Evolutionary conservation across 202 grass and related monocot species (phyloP).

Genomic region (Panicum hallii): DNA sequence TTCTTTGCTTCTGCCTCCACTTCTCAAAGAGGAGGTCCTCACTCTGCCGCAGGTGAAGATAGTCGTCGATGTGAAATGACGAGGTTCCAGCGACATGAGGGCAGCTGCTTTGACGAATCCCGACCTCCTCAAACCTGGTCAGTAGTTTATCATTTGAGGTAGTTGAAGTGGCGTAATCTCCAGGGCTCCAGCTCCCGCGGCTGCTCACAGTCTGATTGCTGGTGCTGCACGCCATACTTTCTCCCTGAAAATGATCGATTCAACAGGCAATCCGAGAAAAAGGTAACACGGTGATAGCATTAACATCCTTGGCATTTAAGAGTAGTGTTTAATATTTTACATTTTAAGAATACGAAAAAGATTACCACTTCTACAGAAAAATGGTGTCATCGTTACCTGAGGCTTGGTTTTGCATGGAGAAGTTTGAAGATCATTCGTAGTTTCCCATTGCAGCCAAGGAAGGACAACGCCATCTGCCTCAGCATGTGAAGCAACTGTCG

Average conservation of each 20-base stretch:
- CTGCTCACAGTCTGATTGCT: slow-evolving; percentile 59
- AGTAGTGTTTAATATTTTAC: background rate
- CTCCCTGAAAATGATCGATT: slow-evolving; percentile 57
- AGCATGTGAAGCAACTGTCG: slow-evolving; percentile 48
- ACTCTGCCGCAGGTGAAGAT: slow-evolving; percentile 56
- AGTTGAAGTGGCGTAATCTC: slow-evolving; percentile 45
- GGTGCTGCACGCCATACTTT: slow-evolving; percentile 43
- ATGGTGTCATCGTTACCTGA: slow-evolving; percentile 14
- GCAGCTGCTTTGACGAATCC: slow-evolving; percentile 42
- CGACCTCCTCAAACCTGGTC: slow-evolving; percentile 39
- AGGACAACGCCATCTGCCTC: slow-evolving; percentile 83
- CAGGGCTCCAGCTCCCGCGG: slow-evolving; percentile 83
- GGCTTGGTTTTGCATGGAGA: slow-evolving; percentile 69
- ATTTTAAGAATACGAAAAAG: background rate
- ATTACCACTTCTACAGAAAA: background rate
- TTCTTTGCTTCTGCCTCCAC: slow-evolving; percentile 66
- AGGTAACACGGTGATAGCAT: background rate
- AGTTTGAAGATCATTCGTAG: slow-evolving; percentile 53
- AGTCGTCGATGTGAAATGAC: slow-evolving; percentile 77
- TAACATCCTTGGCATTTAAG: background rate
- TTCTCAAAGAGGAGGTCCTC: slow-evolving; percentile 76
- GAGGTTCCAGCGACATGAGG: slow-evolving; percentile 35
- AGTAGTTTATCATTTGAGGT: slow-evolving; percentile 46
- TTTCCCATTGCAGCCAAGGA: slow-evolving; percentile 99
- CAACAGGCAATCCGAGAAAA: background rate